These are phyloP conservation scores for Microsporum canis DNA, from an alignment of 2,329 filamentous ascomycete genomes.

Conservation along the genomic window DNA sequence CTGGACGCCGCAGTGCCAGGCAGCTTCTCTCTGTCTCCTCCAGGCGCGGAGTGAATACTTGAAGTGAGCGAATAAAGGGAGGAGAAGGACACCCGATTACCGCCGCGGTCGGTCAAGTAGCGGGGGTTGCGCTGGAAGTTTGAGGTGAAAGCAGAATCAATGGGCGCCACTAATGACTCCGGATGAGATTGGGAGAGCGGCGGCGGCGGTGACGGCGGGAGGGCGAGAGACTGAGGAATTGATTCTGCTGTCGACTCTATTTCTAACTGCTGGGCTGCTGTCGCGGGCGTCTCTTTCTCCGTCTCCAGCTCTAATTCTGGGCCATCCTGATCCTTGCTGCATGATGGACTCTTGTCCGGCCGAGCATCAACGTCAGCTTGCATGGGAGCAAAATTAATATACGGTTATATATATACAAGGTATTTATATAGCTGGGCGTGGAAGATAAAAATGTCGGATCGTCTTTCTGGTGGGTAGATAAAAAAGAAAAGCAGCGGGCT, in stretches of 20 bases:
- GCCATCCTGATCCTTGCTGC: background rate
- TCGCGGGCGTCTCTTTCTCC: background rate
- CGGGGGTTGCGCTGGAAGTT: conserved; percentile 6
- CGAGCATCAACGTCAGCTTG: background rate
- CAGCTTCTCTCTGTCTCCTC: conserved; percentile 13
- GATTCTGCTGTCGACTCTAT: background rate
- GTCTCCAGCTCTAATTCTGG: background rate
- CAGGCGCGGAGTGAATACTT: conserved; percentile 11
- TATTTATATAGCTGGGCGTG: background rate
- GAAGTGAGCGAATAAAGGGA: conserved; percentile 52
- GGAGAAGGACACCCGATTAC: conserved; percentile 59
- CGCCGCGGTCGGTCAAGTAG: conserved; percentile 26
- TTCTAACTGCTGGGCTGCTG: background rate
- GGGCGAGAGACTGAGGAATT: background rate
- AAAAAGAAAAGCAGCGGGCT: background rate
- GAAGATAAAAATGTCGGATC: background rate
- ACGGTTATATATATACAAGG: background rate
- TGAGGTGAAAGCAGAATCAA: background rate
- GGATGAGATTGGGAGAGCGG: background rate
- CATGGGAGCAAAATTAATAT: background rate
- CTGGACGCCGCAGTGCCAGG: conserved; percentile 17
- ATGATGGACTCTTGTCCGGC: conserved; percentile 1
- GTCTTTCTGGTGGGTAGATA: background rate
- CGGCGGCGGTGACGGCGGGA: background rate
- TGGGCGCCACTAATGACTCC: background rate